phyloP scores from a whole-genome alignment of 345 rosid species.

The Noccaea caerulescens region DNA sequence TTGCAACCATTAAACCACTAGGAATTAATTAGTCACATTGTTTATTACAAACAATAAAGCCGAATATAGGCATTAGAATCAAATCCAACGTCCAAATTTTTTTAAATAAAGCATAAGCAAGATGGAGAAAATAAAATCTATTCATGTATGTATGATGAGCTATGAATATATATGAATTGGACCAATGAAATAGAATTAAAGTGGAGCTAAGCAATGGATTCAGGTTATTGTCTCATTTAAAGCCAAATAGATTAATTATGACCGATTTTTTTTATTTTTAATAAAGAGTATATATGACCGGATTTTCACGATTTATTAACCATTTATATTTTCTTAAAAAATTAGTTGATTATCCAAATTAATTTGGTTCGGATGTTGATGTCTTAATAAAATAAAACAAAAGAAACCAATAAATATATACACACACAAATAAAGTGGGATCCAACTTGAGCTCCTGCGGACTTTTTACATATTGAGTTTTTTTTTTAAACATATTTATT shows the following conservation, averaged over 20 bases:
- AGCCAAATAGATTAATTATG: conserved; percentile 26
- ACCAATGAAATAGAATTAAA: conserved; percentile 31
- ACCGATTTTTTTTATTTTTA: neutral
- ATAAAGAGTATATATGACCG: neutral
- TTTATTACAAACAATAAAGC: conserved; percentile 19
- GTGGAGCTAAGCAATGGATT: conserved; percentile 34
- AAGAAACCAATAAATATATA: conserved; percentile 26
- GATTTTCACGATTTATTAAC: conserved; percentile 28
- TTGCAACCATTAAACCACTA: no score
- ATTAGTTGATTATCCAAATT: conserved; percentile 1
- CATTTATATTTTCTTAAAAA: conserved; percentile 10
- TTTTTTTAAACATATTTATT: neutral
- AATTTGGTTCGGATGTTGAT: conserved; percentile 49
- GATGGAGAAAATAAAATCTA: conserved; percentile 19
- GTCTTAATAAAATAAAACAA: conserved; percentile 36
- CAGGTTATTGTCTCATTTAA: conserved; percentile 38
- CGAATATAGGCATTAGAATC: conserved; percentile 27
- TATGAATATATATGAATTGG: conserved; percentile 22
- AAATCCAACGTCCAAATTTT: conserved; percentile 22
- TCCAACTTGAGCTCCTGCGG: conserved; percentile 37
- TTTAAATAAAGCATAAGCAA: conserved; percentile 4
- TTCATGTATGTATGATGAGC: conserved; percentile 12
- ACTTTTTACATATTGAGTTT: neutral
- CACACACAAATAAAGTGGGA: conserved; percentile 37
- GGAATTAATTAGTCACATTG: neutral